Conservation (phyloP, 2,329 filamentous ascomycete species). For the Arthroderma sp. region DNA sequence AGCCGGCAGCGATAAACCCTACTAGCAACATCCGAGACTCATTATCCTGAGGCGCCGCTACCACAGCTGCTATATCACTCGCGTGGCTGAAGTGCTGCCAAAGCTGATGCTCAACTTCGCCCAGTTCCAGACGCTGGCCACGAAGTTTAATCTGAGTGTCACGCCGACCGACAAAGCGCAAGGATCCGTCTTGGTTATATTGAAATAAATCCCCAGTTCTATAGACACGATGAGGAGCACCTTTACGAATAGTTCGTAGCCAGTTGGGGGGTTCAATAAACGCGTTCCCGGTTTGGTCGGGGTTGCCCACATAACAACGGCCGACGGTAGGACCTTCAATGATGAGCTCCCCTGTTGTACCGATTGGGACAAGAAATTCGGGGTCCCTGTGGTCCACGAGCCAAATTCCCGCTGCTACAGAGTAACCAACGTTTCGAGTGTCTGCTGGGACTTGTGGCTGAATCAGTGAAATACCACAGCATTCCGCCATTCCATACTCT, state of each 20-base stretch:
- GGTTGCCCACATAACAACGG: constrained; percentile 22
- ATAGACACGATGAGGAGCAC: constrained; percentile 6
- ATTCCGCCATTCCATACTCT: constrained; percentile 15
- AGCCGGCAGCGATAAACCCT: not conserved
- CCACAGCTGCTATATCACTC: not conserved
- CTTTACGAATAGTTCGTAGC: constrained; percentile 2
- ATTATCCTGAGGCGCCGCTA: not conserved
- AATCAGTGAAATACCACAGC: constrained; percentile 7
- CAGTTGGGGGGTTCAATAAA: constrained; percentile 14
- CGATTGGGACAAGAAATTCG: constrained; percentile 18
- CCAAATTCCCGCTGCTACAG: constrained; percentile 7
- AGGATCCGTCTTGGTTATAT: constrained; percentile 10
- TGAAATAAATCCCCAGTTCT: constrained; percentile 15
- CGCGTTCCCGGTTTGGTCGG: constrained; percentile 9
- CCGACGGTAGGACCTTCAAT: constrained; percentile 27
- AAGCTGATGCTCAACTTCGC: constrained; percentile 53
- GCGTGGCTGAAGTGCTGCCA: not conserved
- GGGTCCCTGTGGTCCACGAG: constrained; percentile 14
- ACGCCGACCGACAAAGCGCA: constrained; percentile 14
- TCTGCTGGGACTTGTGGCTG: not conserved
- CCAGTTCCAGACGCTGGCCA: constrained; percentile 70
- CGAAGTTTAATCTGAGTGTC: constrained; percentile 63
- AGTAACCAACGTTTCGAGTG: too few species aligned
- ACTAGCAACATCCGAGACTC: not conserved
- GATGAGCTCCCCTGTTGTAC: constrained; percentile 27